Percentiles rank a stretch among this genome's conserved stretches.
These are phyloP conservation scores for Torulaspora delbrueckii DNA, from an alignment of 805 yeast genomes.

Conservation along the genomic window DNA sequence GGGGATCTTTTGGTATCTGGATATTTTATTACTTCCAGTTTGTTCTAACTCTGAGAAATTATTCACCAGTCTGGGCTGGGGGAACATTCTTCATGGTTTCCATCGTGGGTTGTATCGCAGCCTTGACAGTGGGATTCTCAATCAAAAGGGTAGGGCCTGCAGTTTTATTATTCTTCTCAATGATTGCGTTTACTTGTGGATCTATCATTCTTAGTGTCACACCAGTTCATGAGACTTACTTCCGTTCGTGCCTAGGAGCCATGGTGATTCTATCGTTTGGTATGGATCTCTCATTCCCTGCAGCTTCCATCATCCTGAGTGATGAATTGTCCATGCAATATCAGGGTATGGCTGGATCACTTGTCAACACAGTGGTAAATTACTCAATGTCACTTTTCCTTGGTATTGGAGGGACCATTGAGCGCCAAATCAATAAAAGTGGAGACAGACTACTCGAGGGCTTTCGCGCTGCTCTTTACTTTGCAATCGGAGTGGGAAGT, in stretches of 20 bases:
- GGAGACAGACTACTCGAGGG: conserved; percentile 35
- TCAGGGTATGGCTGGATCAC: conserved; percentile 66
- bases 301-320: conserved; percentile 54
- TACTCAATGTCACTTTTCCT: conserved; percentile 60
- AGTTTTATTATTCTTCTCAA: conserved; percentile 42
- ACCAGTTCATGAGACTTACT: conserved; percentile 52
- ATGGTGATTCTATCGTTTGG: conserved; percentile 53
- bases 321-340: conserved; percentile 49
- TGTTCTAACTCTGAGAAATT: conserved; percentile 40
- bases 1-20: conserved; percentile 69
- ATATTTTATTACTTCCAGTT: conserved; percentile 49
- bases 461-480: conserved; percentile 52
- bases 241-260: conserved; percentile 51
- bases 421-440: conserved; percentile 33
- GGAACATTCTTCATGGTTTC: conserved; percentile 41
- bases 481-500: conserved; percentile 57
- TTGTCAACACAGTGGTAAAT: conserved; percentile 57
- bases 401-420: conserved; percentile 58
- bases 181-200: conserved; percentile 47
- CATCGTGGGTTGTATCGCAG: conserved; percentile 49
- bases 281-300: conserved; percentile 66
- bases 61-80: conserved; percentile 41
- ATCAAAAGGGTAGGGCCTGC: conserved; percentile 42
- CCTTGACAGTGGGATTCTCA: conserved; percentile 43
- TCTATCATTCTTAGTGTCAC: conserved; percentile 44